Percentiles rank a stretch among this genome's conserved stretches.
phyloP scores from a whole-genome alignment of 371 early-diverging fungal species.

The Mortierella sp. region DNA sequence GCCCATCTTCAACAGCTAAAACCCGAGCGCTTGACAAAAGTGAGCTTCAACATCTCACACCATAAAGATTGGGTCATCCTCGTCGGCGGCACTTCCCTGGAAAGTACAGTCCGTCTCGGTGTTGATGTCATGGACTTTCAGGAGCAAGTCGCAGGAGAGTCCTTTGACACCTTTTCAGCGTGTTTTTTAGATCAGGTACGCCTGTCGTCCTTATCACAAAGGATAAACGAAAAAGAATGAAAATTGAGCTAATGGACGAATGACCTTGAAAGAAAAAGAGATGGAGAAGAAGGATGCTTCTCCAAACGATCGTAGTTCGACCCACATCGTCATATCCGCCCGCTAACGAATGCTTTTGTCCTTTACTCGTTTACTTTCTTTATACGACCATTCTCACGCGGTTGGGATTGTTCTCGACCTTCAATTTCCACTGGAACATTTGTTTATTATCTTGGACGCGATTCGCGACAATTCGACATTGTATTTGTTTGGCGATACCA shows the following conservation, averaged over 20 bases:
- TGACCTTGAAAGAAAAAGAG: not conserved
- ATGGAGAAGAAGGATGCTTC: not conserved
- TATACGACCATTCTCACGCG: too few relatives aligned
- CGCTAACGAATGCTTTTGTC: too few relatives aligned
- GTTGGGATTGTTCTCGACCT: too few relatives aligned
- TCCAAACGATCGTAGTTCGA: too few relatives aligned
- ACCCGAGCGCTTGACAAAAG: constrained; percentile 31
- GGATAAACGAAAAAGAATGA: not conserved
- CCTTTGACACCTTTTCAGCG: constrained; percentile 39
- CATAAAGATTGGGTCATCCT: constrained; percentile 54
- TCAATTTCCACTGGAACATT: too few relatives aligned
- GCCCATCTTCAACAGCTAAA: constrained; percentile 15
- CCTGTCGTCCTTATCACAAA: not conserved
- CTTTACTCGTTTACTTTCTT: too few relatives aligned
- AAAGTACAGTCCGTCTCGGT: constrained; percentile 30
- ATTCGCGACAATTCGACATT: too few relatives aligned
- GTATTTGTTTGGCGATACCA: not conserved
- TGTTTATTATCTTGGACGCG: too few relatives aligned
- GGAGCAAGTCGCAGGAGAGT: constrained; percentile 39
- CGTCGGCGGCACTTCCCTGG: constrained; percentile 42
- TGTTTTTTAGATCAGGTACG: constrained; percentile 51
- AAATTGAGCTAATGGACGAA: too few relatives aligned
- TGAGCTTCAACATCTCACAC: constrained; percentile 51
- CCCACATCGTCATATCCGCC: too few relatives aligned
- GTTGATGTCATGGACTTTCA: constrained; percentile 56